Percentiles rank a stretch among this genome's conserved stretches.
Conservation (phyloP, 495 filamentous ascomycete genomes). For the Cladorrhinum samala region DNA sequence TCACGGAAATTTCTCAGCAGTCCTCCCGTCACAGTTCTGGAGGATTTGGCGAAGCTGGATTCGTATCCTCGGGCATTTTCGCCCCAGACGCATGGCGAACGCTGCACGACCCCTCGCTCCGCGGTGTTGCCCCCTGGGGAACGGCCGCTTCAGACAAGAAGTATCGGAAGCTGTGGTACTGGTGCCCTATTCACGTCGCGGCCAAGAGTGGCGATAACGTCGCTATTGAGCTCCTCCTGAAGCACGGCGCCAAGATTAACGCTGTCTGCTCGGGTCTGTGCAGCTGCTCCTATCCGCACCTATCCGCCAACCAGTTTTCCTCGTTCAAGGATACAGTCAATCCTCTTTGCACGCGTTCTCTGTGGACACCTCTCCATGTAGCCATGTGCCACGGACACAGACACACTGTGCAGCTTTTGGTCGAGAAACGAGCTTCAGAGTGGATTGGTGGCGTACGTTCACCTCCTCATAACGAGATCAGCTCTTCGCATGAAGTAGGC, state of each 20-base stretch:
- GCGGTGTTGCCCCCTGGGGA: too few relatives aligned
- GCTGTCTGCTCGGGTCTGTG: neutral
- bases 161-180: neutral
- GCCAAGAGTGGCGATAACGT: neutral
- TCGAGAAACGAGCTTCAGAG: neutral
- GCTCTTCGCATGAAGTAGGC: neutral
- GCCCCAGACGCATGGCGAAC: neutral
- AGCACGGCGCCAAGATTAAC: neutral
- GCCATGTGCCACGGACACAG: constrained; percentile 2
- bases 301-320: neutral
- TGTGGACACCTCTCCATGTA: constrained; percentile 2
- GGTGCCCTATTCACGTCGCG: neutral
- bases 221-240: neutral
- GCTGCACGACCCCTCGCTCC: too few relatives aligned
- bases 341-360: neutral
- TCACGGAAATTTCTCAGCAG: too few relatives aligned
- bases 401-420: neutral
- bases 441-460: neutral
- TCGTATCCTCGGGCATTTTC: too few relatives aligned
- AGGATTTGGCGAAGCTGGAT: too few relatives aligned
- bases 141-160: neutral
- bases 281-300: neutral
- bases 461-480: neutral
- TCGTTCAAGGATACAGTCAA: neutral
- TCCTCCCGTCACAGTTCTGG: too few relatives aligned